phyloP scores from a whole-genome alignment of 2,329 filamentous ascomycete species.

The Aspergillus sojae region DNA sequence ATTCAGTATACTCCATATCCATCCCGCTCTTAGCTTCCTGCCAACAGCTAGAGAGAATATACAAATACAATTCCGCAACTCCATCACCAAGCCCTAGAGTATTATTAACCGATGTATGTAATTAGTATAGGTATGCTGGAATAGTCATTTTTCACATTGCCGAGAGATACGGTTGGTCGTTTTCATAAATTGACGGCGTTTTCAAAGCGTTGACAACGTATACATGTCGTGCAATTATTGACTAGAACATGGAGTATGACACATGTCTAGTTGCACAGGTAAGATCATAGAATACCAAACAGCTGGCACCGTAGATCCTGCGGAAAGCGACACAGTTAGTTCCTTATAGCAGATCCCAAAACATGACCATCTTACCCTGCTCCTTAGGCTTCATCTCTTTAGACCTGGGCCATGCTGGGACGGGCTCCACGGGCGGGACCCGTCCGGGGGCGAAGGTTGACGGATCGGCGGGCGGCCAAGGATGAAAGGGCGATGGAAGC shows the following conservation, averaged over 20 bases:
- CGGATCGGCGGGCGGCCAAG: slow-evolving; percentile 36
- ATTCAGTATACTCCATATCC: neutral
- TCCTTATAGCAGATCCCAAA: neutral
- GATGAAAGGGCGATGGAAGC: slow-evolving; percentile 45
- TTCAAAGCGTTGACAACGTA: neutral
- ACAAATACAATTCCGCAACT: neutral
- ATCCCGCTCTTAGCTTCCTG: neutral
- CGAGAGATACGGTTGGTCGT: neutral
- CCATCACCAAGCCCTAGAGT: neutral
- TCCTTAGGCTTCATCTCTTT: slow-evolving; percentile 15
- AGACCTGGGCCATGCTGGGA: slow-evolving; percentile 51
- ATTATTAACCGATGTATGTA: neutral
- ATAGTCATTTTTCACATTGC: neutral
- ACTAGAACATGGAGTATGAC: neutral
- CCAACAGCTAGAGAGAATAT: neutral
- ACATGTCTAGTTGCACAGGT: neutral
- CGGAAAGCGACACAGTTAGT: neutral
- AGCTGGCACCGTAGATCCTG: neutral
- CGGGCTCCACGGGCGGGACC: slow-evolving; percentile 36
- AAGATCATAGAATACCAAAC: neutral
- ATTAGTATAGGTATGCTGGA: neutral
- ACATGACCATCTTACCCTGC: neutral
- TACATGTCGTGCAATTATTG: neutral
- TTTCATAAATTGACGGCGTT: neutral
- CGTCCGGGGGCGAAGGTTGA: slow-evolving; percentile 37